Conservation (phyloP, 129 eudicot genomes). For the Calendula officinalis region DNA sequence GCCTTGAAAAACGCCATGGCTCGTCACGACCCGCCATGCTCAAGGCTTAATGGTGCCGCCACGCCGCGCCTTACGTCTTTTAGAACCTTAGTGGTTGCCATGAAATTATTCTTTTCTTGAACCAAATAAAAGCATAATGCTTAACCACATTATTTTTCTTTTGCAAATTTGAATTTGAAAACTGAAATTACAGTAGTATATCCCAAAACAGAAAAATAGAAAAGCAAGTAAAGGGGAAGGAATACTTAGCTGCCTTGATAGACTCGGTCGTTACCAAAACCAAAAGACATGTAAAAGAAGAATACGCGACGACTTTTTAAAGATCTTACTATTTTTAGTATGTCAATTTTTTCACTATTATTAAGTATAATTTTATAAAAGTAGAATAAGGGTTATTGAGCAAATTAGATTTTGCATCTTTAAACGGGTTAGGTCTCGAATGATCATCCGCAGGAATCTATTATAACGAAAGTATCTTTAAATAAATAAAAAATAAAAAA, state of each 20-base stretch:
- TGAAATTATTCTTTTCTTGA: constrained; percentile 19
- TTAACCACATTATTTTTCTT: not conserved
- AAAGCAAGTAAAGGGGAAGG: constrained; percentile 14
- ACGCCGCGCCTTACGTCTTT: too few relatives aligned
- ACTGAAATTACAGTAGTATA: not conserved
- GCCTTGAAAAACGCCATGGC: too few relatives aligned
- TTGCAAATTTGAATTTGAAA: constrained; percentile 14
- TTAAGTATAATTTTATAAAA: not conserved
- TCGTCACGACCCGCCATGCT: too few relatives aligned
- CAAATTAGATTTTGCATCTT: not conserved
- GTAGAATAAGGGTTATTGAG: not conserved
- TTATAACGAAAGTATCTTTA: too few relatives aligned
- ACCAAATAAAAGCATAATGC: not conserved
- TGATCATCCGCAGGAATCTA: too few relatives aligned
- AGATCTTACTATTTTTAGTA: not conserved
- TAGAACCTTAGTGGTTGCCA: too few relatives aligned
- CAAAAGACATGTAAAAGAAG: constrained; percentile 21
- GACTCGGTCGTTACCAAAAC: constrained; percentile 21
- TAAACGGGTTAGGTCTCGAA: too few relatives aligned
- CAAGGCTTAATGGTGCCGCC: too few relatives aligned
- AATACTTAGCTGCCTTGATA: constrained; percentile 1
- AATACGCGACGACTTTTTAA: constrained; percentile 7
- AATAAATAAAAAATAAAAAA: too few relatives aligned
- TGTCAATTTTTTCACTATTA: not conserved
- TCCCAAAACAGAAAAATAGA: not conserved